Evolutionary conservation across 345 rosid species (phyloP).

Genomic region (thale cress (Arabidopsis thaliana)): TAIR10.1 NC_003070.9:2305501-2306000

Average conservation of each 20-base stretch:
- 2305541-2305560: constrained; percentile 11
- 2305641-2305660: constrained; percentile 36
- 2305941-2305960: constrained; percentile 61
- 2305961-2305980: constrained; percentile 47
- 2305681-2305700: constrained; percentile 58
- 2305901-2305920: constrained; percentile 38
- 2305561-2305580: neutral
- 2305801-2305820: neutral
- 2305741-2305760: constrained; percentile 26
- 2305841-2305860: constrained; percentile 49
- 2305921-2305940: constrained; percentile 60
- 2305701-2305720: constrained; percentile 59
- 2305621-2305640: constrained; percentile 23
- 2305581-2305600: constrained; percentile 26
- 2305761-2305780: neutral
- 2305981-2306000: constrained; percentile 53
- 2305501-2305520: constrained; percentile 9
- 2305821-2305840: constrained; percentile 45
- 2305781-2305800: neutral
- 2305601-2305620: constrained; percentile 20
- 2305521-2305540: neutral
- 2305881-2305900: constrained; percentile 28
- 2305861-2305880: constrained; percentile 29
- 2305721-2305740: constrained; percentile 64
- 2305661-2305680: constrained; percentile 18